Percentiles rank a stretch among this genome's conserved stretches.
Evolutionary conservation across 495 filamentous ascomycete genomes (phyloP).

Genomic region (Penicillium angulare): DNA sequence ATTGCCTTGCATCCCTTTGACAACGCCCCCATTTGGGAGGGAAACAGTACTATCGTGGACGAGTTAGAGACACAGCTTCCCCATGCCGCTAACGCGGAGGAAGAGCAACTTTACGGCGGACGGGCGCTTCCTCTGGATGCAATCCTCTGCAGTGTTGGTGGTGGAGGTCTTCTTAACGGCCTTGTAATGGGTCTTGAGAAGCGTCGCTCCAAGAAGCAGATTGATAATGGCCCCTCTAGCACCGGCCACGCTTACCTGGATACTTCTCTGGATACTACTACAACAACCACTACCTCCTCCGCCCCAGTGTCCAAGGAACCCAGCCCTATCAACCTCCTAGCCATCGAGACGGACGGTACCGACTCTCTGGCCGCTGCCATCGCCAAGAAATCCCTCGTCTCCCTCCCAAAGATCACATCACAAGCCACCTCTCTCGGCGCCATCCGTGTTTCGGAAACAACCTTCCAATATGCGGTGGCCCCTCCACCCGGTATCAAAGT

Average conservation of each 20-base stretch:
- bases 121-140: constrained; percentile 54
- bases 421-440: constrained; percentile 80
- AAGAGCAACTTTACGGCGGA: constrained; percentile 30
- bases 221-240: constrained; percentile 10
- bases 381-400: constrained; percentile 57
- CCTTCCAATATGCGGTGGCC: constrained; percentile 60
- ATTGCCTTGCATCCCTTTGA: constrained; percentile 82
- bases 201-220: constrained; percentile 28
- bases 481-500: constrained; percentile 49
- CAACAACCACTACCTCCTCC: constrained; percentile 1
- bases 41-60: constrained; percentile 68
- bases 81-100: constrained; percentile 29
- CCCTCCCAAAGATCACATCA: constrained; percentile 72
- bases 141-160: constrained; percentile 82
- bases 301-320: constrained; percentile 5
- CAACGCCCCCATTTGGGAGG: constrained; percentile 80
- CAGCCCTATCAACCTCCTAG: constrained; percentile 58
- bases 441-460: constrained; percentile 64
- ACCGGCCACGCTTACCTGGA: constrained; percentile 17
- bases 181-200: constrained; percentile 69
- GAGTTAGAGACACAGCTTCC: constrained; percentile 66
- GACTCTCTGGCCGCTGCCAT: constrained; percentile 66
- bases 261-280: not conserved
- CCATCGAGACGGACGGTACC: constrained; percentile 80
- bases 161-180: constrained; percentile 83